Conservation (phyloP, 2,329 filamentous ascomycete genomes). For the Didymella arachidicola region DNA sequence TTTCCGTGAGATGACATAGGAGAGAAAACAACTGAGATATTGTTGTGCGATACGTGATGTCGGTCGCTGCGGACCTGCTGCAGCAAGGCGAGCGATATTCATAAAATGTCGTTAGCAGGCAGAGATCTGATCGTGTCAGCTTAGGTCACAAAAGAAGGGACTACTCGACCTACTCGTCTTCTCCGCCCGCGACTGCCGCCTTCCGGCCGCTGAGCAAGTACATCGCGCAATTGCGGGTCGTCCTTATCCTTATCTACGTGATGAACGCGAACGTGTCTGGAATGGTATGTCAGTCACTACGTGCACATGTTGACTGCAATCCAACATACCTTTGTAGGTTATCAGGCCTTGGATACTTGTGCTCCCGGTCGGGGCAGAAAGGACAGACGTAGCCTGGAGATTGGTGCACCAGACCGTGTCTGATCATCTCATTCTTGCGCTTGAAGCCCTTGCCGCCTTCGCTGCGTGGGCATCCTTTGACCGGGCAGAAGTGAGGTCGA, state of each 20-base stretch:
- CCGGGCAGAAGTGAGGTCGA: slow-evolving; percentile 70
- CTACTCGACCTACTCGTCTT: slow-evolving; percentile 61
- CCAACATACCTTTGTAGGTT: slow-evolving; percentile 84
- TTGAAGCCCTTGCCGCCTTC: slow-evolving; percentile 73
- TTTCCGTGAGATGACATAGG: slow-evolving; percentile 2
- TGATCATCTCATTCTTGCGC: slow-evolving; percentile 74
- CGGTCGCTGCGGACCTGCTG: not conserved
- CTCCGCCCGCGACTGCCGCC: slow-evolving; percentile 82
- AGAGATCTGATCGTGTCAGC: slow-evolving; percentile 12
- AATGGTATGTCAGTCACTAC: not conserved
- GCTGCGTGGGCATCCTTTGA: slow-evolving; percentile 64
- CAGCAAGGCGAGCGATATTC: not conserved
- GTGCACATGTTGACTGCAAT: not conserved
- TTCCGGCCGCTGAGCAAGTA: slow-evolving; percentile 84
- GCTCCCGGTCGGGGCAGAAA: slow-evolving; percentile 91
- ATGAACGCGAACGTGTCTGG: slow-evolving; percentile 89
- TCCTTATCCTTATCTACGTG: slow-evolving; percentile 91
- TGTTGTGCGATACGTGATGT: not conserved
- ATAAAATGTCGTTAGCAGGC: slow-evolving; percentile 8
- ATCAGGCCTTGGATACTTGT: slow-evolving; percentile 93
- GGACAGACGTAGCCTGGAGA: slow-evolving; percentile 96
- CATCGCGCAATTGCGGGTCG: slow-evolving; percentile 79
- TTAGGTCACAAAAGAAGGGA: not conserved
- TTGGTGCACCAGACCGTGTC: slow-evolving; percentile 87
- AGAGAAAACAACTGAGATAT: not conserved